Evolutionary conservation across 805 yeast species (phyloP).

Genomic region (Kodamaea hsintzibuensis): DNA sequence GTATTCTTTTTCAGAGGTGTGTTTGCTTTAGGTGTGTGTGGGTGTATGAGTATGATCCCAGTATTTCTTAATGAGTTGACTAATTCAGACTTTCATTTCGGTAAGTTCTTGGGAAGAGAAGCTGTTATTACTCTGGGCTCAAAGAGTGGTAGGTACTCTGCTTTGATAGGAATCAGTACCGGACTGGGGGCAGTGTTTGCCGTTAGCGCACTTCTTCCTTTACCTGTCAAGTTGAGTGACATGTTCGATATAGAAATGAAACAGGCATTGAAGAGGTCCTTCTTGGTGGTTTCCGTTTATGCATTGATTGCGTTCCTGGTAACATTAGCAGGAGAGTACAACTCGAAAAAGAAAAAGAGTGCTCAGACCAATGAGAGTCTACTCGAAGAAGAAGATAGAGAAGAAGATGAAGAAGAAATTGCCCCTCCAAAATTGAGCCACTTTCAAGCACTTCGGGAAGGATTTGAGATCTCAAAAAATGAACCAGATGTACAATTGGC

Average conservation of each 20-base stretch:
- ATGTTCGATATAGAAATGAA: slow-evolving; percentile 32
- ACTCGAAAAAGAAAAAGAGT: slow-evolving; percentile 33
- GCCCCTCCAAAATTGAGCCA: slow-evolving; percentile 1
- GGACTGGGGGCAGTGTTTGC: slow-evolving; percentile 71
- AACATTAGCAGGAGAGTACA: slow-evolving; percentile 47
- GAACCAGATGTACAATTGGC: slow-evolving; percentile 35
- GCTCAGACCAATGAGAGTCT: slow-evolving; percentile 12
- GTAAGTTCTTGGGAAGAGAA: slow-evolving; percentile 16
- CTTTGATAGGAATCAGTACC: slow-evolving; percentile 60
- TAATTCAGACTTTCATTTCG: slow-evolving; percentile 42
- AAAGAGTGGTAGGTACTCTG: slow-evolving; percentile 42
- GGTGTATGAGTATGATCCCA: slow-evolving; percentile 57
- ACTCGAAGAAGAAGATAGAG: slow-evolving; percentile 20
- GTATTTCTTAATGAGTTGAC: slow-evolving; percentile 58
- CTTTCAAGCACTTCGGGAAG: slow-evolving; percentile 7
- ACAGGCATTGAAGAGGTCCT: slow-evolving; percentile 48
- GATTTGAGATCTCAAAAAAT: slow-evolving; percentile 13
- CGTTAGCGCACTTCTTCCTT: slow-evolving; percentile 53
- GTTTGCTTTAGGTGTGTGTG: slow-evolving; percentile 62
- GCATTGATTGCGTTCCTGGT: slow-evolving; percentile 41
- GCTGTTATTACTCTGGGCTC: not conserved
- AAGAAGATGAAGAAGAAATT: not conserved
- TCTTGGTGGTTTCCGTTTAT: slow-evolving; percentile 46
- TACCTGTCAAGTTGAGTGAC: slow-evolving; percentile 53
- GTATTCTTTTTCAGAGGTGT: slow-evolving; percentile 51